Percentiles rank a stretch among this genome's conserved stretches.
phyloP scores from a whole-genome alignment of 2,329 filamentous ascomycete genomes.

The Escovopsis weberi region DNA sequence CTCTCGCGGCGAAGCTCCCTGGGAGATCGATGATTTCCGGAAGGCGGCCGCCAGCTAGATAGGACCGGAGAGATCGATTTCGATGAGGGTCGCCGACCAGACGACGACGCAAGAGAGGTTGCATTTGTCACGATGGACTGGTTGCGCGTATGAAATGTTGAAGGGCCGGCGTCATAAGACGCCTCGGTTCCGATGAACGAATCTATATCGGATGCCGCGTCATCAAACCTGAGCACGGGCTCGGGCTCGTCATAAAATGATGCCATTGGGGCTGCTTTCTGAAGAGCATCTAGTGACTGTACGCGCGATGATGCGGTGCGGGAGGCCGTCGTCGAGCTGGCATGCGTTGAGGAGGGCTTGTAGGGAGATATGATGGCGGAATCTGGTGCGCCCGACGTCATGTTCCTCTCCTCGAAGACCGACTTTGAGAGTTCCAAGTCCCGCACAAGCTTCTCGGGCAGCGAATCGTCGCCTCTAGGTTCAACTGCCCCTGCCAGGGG shows the following conservation, averaged over 20 bases:
- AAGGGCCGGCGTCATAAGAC: conserved; percentile 18
- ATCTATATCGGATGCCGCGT: conserved; percentile 19
- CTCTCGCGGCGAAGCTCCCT: conserved; percentile 11
- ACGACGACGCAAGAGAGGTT: conserved; percentile 21
- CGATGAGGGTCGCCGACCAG: conserved; percentile 14
- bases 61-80: conserved; percentile 5
- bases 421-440: conserved; percentile 35
- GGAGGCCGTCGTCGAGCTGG: conserved; percentile 12
- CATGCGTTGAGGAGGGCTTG: background rate
- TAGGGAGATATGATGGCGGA: conserved; percentile 8
- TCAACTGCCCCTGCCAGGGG: conserved; percentile 14
- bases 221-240: conserved; percentile 8
- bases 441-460: conserved; percentile 40
- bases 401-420: conserved; percentile 34
- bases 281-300: conserved; percentile 19
- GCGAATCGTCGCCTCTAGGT: conserved; percentile 25
- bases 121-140: conserved; percentile 22
- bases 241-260: conserved; percentile 17
- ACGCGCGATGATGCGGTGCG: conserved; percentile 16
- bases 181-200: conserved; percentile 17
- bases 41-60: background rate
- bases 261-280: conserved; percentile 21
- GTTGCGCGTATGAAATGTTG: conserved; percentile 18
- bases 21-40: background rate
- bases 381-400: conserved; percentile 36